Conservation (phyloP, 495 filamentous ascomycete genomes). For the Aspergillus steynii region DNA sequence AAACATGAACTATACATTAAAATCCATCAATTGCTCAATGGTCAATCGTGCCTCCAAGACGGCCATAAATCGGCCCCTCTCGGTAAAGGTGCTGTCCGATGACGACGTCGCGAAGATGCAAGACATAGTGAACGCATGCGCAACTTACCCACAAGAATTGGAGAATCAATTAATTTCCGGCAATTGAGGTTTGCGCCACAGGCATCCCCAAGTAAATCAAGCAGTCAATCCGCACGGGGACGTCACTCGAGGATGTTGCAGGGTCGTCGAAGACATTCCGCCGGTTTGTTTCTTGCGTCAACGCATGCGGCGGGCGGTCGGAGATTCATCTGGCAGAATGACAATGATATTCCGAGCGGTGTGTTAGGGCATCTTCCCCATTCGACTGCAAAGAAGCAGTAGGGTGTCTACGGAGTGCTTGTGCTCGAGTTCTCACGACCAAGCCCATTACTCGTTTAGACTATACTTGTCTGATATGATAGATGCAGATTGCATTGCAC, state of each 20-base stretch:
- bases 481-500: too few relatives aligned
- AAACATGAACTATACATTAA: background rate
- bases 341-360: background rate
- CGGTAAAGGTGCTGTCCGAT: background rate
- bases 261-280: background rate
- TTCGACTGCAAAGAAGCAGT: background rate
- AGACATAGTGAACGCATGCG: background rate
- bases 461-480: too few relatives aligned
- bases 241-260: background rate
- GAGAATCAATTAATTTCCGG: background rate
- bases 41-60: background rate
- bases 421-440: too few relatives aligned
- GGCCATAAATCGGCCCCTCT: background rate
- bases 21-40: background rate
- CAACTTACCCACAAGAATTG: slow-evolving; percentile 3
- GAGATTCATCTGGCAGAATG: slow-evolving; percentile 6
- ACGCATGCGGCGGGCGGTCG: slow-evolving; percentile 14
- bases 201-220: slow-evolving; percentile 1
- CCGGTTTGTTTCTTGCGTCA: slow-evolving; percentile 11
- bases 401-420: too few relatives aligned
- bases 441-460: too few relatives aligned
- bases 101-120: background rate
- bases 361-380: background rate
- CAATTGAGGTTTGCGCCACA: background rate
- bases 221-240: slow-evolving; percentile 2